phyloP scores from a whole-genome alignment of 108 stramenopile genomes.

The Skeletonema potamos region DNA sequence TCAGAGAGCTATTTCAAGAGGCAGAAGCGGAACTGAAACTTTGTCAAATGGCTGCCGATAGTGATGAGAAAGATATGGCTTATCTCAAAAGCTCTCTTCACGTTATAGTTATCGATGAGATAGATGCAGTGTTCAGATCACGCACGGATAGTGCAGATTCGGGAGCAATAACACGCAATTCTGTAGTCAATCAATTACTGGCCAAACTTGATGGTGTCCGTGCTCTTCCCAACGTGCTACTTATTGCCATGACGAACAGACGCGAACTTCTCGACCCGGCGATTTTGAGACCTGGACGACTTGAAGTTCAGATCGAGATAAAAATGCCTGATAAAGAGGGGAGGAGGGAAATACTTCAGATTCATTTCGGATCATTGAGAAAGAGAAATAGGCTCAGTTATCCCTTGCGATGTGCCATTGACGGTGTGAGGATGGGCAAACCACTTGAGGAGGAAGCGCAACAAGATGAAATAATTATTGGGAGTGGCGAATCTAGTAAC shows the following conservation, averaged over 20 bases:
- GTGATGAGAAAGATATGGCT: constrained; percentile 46
- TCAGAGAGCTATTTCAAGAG: constrained; percentile 93
- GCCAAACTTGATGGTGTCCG: constrained; percentile 85
- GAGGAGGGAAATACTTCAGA: constrained; percentile 60
- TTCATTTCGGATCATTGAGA: constrained; percentile 74
- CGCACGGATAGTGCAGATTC: constrained; percentile 64
- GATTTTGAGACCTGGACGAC: constrained; percentile 75
- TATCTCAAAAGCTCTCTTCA: constrained; percentile 62
- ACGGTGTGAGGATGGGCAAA: constrained; percentile 46
- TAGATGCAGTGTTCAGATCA: constrained; percentile 79
- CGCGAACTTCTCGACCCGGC: constrained; percentile 80
- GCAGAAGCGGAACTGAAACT: constrained; percentile 77
- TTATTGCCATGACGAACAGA: constrained; percentile 88
- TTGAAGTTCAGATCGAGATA: constrained; percentile 86
- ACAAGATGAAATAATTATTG: neutral
- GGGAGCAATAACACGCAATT: constrained; percentile 64
- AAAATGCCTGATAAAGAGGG: constrained; percentile 56
- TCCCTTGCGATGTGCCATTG: constrained; percentile 75
- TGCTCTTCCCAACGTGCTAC: constrained; percentile 69
- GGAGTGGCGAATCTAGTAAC: constrained; percentile 35
- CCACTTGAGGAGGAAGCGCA: neutral
- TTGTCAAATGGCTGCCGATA: constrained; percentile 43
- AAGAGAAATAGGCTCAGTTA: constrained; percentile 61
- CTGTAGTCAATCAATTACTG: constrained; percentile 81
- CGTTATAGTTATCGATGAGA: constrained; percentile 85